These are phyloP conservation scores for Dioscorea cayenensis DNA, from an alignment of 116 monocot species.

Conservation along the genomic window DNA sequence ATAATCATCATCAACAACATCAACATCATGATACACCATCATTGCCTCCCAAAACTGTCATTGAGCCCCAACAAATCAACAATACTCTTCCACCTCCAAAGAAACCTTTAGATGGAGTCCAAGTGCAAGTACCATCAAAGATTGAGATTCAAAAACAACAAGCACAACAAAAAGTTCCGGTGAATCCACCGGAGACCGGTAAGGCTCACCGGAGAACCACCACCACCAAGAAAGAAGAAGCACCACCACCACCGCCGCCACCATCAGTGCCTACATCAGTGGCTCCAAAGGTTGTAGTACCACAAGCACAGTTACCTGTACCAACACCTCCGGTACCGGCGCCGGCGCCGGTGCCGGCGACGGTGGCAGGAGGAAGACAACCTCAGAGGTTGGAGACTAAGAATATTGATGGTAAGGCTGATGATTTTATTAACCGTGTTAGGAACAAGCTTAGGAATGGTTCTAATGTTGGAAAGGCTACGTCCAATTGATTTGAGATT, in stretches of 20 bases:
- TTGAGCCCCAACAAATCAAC: too few species aligned
- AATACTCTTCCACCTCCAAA: not conserved
- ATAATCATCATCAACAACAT: too few species aligned
- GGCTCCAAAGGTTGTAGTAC: not conserved
- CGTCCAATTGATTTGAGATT: not conserved
- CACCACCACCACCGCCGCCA: not conserved
- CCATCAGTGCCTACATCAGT: too few species aligned
- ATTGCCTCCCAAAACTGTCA: too few species aligned
- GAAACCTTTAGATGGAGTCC: not conserved
- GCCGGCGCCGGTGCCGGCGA: not conserved
- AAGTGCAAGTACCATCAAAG: not conserved
- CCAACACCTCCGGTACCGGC: not conserved
- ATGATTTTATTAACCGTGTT: not conserved
- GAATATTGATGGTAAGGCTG: not conserved
- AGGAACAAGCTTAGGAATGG: conserved; percentile 1
- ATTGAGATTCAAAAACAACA: not conserved
- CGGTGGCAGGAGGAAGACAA: not conserved
- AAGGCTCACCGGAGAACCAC: not conserved
- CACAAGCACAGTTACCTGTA: too few species aligned
- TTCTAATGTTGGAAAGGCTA: not conserved
- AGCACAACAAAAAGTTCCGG: not conserved
- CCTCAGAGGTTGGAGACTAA: not conserved
- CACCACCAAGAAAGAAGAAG: not conserved
- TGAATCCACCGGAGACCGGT: not conserved
- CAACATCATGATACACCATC: too few species aligned